Base-by-base conservation (phyloP, 2,329 filamentous ascomycete species). In the Botrytis paeoniae region DNA sequence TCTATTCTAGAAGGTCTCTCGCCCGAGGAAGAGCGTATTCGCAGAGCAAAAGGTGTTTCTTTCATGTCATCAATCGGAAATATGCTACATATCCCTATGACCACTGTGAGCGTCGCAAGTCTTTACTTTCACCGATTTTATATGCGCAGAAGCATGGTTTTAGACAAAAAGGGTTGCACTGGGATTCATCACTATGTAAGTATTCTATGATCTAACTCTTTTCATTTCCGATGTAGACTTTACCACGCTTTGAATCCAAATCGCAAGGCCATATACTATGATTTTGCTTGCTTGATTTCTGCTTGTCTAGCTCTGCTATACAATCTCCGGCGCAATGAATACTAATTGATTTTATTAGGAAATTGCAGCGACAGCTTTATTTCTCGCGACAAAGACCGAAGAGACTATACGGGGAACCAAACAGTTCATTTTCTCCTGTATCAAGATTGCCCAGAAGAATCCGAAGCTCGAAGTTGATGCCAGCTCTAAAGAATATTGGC, bases 401-500 rank as follows among this genome's bases (percentile, higher is more conserved):
- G 96, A 99, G 81, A 97, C 97, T 81, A 97, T 94, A 80, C 91
- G 95, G 66, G 97, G 97, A 83, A 97, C 97, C 78, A 97, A 94
- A 79, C 94, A 98, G 76, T 87, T 99, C 74, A 95, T 99, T 76
- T 92, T 98, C 45, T 93, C 95, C 1, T 96, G 97, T 78, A 96
- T 94, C 74, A 93, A 95, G 77, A 94, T 98, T 32, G 96, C 95
- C 41, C 94, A 98, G 82, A 98, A 99, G 84, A 95, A 98, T 78
- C 87, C 93, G 1, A 93, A 94, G 78, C 88, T 98, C 74, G 86
- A 95, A 71, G 93, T 98, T 70, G 96, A 99, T 81, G 96, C 98
- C 83, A 95, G 98, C 82, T 97, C 93, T 77, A 98, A 98, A 80
- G 96, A 99, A 80, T 99, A 96, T 81, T 99, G 96, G 96, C 90